Evolutionary conservation across 352 stramenopile species (phyloP).

Genomic region (Globisporangium emineosum): DNA sequence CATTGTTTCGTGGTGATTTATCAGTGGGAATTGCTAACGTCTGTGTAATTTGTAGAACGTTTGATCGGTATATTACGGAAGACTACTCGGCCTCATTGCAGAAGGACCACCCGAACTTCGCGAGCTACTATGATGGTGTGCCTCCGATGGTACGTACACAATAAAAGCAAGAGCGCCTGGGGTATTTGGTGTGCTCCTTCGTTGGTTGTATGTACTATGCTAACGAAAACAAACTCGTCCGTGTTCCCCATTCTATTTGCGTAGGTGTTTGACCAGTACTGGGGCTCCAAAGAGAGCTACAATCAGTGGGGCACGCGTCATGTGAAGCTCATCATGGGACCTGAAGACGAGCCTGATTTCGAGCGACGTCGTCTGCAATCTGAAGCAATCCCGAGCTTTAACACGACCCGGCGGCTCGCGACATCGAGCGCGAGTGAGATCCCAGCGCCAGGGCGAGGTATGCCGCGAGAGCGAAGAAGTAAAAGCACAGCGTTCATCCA

Average conservation of each 20-base stretch:
- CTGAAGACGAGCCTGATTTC: slow-evolving; percentile 23
- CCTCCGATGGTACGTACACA: slow-evolving; percentile 11
- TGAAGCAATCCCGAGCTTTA: slow-evolving; percentile 22
- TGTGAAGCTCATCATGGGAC: slow-evolving; percentile 40
- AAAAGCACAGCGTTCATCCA: slow-evolving; percentile 70
- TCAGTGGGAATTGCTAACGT: not conserved
- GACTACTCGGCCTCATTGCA: slow-evolving; percentile 55
- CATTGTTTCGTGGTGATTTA: not conserved
- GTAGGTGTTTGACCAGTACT: slow-evolving; percentile 54
- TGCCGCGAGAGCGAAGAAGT: slow-evolving; percentile 48
- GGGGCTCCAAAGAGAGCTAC: slow-evolving; percentile 57
- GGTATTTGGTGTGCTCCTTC: not conserved
- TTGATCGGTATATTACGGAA: slow-evolving; percentile 62
- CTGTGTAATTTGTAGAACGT: slow-evolving; percentile 37
- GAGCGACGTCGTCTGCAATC: slow-evolving; percentile 40
- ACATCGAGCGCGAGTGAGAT: slow-evolving; percentile 20
- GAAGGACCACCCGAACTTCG: slow-evolving; percentile 53
- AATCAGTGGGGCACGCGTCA: slow-evolving; percentile 54
- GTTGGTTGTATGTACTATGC: not conserved
- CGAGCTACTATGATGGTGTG: slow-evolving; percentile 56
- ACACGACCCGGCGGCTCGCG: slow-evolving; percentile 4
- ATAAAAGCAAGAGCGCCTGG: too few relatives aligned
- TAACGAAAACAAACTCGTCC: not conserved
- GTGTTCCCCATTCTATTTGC: not conserved
- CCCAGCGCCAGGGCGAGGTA: slow-evolving; percentile 1